Base-by-base conservation (phyloP, 1,284 basidiomycete species). In the Malassezia obtusa region DNA sequence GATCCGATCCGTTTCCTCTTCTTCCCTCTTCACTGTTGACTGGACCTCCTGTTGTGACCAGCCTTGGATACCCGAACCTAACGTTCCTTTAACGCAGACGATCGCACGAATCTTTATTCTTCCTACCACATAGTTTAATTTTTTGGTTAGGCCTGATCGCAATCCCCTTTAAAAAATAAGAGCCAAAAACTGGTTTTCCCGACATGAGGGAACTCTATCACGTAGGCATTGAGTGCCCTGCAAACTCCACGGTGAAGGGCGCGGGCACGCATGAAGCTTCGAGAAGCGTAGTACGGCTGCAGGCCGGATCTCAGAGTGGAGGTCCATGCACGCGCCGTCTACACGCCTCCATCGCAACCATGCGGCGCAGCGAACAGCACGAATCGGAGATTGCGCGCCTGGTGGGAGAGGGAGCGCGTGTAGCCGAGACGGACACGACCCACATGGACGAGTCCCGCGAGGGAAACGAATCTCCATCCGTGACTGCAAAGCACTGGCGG, bases 331-430 rank as follows among this genome's bases (percentile, higher is more conserved):
- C 33, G n/a, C 12, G 10, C 4, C 22, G 14, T 21, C 41, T 45
- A 45, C 30, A 32, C 28, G 19, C 32, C 43, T 45, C 30, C 43
- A 35, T 32, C 30, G 15, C n/a, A 36, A n/a, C 12, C 24, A 43
- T 28, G 45, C 45, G 45, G 24, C 30, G 45, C 7, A 46, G 45
- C 26, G 45, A 24, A 14, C 45, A 35, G 35, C 45, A 37, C 17
- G 45, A 46, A 21, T 30, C 45, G 25, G 45, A 46, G 11, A 46
- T 46, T 21, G 31, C 19, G 28, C 32, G 25, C 22, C 32, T 46
- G 11, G 31, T 19, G 5, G 31, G 11, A 7, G 9, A 46, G 4
- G 19, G 15, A 6, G 12, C 40, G 40, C 40, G 40, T 15, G 24
- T 24, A 15, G 17, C 6, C 26, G 38, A 40, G 7, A 6, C 22